Evolutionary conservation across 768 basidiomycete species (phyloP), one percentile per base, ranked within the genome.

Genomic region (Lactarius sanguifluus): DNA sequence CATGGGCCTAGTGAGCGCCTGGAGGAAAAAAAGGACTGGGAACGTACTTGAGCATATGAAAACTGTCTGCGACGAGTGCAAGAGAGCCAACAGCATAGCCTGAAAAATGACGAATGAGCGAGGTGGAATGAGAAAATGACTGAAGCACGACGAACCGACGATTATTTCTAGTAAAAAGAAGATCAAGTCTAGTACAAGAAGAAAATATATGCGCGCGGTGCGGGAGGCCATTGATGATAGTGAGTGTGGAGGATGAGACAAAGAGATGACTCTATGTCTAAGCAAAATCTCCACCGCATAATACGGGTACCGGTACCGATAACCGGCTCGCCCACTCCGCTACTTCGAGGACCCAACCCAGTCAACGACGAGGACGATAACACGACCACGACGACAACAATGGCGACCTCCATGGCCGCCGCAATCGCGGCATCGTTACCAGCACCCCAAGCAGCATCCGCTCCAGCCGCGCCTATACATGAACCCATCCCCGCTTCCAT

Each of bases 11-110:
- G 28, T 34, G 34, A 23, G n/a, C 16, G 5, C 8, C 5, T 52
- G n/a, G 13, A 32, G 54, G 25, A 30, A 56, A 25, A 34, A 61
- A 62, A 32, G 28, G 5, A n/a, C 3, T 32, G 59, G 18, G 25
- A 54, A 78, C 88, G 67, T 70, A 96, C 95, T 98, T 98, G 79
- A 98, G 88, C 96, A 97, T 98, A 79, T 98, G 96, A 77, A 98
- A 98, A 70, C 91, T 91, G 79, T 98, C 96, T 9, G 96, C 96
- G 57, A 99, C 88, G 62, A 98, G 88, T 1, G 96, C 96, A 1
- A 98, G 85, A 1, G 94, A 96, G 36, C 94, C 94, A 63, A 97
- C 94, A n/a, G 90, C 87, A 87, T 96, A 96, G 50, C 96, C 94
- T 90, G 72, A 30, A 12, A 12, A 38, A 67, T 68, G 67, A 13